phyloP scores from a whole-genome alignment of 2,329 filamentous ascomycete species.

The Magnaporthiopsis rhizophila region DNA sequence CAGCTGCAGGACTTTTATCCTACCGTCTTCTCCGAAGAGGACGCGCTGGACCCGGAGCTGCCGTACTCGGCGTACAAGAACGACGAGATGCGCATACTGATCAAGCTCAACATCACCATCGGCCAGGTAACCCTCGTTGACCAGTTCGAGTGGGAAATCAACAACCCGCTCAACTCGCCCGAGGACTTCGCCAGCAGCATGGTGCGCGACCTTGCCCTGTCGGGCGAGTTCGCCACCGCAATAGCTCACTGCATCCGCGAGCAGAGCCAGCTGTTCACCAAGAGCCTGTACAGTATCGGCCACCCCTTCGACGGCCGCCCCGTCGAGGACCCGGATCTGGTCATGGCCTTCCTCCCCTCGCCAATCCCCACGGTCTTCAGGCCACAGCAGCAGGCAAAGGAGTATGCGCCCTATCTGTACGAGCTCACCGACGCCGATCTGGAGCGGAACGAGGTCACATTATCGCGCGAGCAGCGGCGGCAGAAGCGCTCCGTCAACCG shows the following conservation, averaged over 20 bases:
- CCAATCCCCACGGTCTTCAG: constrained; percentile 79
- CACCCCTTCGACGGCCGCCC: constrained; percentile 93
- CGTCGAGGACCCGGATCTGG: constrained; percentile 84
- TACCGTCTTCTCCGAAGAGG: constrained; percentile 81
- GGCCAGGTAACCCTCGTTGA: constrained; percentile 89
- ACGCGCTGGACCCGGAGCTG: constrained; percentile 79
- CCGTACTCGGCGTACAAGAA: constrained; percentile 96
- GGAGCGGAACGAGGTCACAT: constrained; percentile 83
- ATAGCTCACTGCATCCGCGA: constrained; percentile 98
- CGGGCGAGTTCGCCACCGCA: constrained; percentile 92
- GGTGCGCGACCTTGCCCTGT: constrained; percentile 81
- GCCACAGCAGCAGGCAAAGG: constrained; percentile 85
- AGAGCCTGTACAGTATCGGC: constrained; percentile 84
- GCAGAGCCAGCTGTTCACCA: constrained; percentile 88
- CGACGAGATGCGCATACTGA: constrained; percentile 92
- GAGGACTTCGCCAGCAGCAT: constrained; percentile 90
- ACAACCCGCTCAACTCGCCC: constrained; percentile 85
- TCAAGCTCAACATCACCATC: constrained; percentile 97
- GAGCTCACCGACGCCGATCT: constrained; percentile 87
- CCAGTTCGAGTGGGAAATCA: constrained; percentile 99
- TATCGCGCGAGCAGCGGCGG: constrained; percentile 85
- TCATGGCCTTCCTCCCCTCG: constrained; percentile 75
- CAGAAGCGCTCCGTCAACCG: constrained; percentile 95
- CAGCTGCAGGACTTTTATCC: constrained; percentile 92
- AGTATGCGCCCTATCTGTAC: constrained; percentile 88